These are phyloP conservation scores for Diplosphaera chodatii DNA, from an alignment of 139 green algal genomes.

Conservation along the genomic window DNA sequence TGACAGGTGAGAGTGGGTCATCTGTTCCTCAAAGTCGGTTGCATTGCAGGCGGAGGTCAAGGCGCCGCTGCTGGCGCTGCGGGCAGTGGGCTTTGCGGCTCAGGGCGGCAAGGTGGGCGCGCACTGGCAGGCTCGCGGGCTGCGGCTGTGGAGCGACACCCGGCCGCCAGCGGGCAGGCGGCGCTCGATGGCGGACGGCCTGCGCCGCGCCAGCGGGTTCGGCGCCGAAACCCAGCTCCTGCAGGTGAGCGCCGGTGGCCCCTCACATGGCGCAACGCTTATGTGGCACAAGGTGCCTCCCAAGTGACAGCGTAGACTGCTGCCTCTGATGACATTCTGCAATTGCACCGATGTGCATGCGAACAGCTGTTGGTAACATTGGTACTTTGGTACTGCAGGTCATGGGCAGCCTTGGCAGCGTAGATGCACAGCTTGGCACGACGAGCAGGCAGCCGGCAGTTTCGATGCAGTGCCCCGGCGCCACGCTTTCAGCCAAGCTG, in stretches of 20 bases:
- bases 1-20: too few relatives aligned
- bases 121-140: not conserved
- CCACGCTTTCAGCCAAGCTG: not conserved
- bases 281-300: too few relatives aligned
- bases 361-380: too few relatives aligned
- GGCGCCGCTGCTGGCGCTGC: not conserved
- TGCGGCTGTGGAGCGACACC: not conserved
- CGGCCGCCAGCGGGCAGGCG: too few relatives aligned
- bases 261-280: too few relatives aligned
- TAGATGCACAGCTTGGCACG: not conserved
- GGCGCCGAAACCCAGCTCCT: not conserved
- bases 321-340: too few relatives aligned
- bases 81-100: not conserved
- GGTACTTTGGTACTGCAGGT: not conserved
- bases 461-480: too few relatives aligned
- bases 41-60: not conserved
- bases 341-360: too few relatives aligned
- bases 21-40: too few relatives aligned
- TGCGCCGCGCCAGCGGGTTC: not conserved
- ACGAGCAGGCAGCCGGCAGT: too few relatives aligned
- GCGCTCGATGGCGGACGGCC: not conserved
- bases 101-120: not conserved
- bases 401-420: not conserved
- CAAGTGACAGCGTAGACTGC: too few relatives aligned
- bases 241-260: too few relatives aligned